phyloP scores from a whole-genome alignment of 768 basidiomycete genomes.

The Mycena indigotica region DNA sequence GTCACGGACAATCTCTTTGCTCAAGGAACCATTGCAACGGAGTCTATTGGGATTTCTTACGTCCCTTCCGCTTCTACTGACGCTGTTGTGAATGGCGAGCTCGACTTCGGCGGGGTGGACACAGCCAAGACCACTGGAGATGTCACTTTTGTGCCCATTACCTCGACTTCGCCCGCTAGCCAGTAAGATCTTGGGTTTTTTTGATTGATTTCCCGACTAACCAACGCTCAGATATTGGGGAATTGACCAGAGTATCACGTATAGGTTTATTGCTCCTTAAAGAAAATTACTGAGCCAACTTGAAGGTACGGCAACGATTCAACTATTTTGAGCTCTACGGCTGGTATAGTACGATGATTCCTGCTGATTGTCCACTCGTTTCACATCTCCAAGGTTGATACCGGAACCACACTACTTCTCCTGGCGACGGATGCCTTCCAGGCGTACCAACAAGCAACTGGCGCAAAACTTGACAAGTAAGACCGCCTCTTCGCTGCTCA shows the following conservation, averaged over 20 bases:
- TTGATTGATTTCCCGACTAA: no score
- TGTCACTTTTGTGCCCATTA: constrained; percentile 43
- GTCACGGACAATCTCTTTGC: constrained; percentile 59
- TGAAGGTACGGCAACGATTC: constrained; percentile 20
- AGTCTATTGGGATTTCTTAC: constrained; percentile 56
- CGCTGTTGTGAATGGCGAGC: constrained; percentile 53
- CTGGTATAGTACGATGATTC: constrained; percentile 42
- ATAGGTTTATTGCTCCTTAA: no score
- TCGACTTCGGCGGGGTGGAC: constrained; percentile 59
- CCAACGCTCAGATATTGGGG: no score
- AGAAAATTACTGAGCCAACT: no score
- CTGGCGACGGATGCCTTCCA: constrained; percentile 63
- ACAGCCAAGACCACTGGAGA: constrained; percentile 42
- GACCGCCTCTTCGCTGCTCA: background rate
- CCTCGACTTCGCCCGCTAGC: constrained; percentile 48
- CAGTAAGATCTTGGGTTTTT: no score
- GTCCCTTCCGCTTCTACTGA: constrained; percentile 43
- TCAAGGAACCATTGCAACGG: constrained; percentile 46
- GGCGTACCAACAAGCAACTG: constrained; percentile 55
- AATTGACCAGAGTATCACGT: constrained; percentile 45
- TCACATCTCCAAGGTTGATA: constrained; percentile 36
- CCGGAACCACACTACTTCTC: constrained; percentile 56
- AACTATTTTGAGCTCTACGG: constrained; percentile 37
- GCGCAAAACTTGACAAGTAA: constrained; percentile 52
- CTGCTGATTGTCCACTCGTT: background rate